Evolutionary conservation across 2,329 filamentous ascomycete genomes (phyloP).

Genomic region (Colletotrichum chrysophilum): DNA sequence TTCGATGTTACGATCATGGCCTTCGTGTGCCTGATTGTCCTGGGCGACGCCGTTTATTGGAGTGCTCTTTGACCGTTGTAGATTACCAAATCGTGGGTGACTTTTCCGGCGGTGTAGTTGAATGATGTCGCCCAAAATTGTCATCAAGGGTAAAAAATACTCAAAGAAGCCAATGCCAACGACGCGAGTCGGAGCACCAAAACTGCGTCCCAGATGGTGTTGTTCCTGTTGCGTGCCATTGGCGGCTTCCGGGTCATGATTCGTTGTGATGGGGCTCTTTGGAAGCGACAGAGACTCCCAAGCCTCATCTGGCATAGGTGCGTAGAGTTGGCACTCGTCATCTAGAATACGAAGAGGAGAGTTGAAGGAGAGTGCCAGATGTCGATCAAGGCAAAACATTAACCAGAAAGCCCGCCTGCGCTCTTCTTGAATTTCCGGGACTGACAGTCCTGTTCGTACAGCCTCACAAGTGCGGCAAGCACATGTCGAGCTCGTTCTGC

Average conservation of each 20-base stretch:
- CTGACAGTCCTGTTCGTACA: neutral
- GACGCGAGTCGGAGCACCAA: neutral
- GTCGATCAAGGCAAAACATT: slow-evolving; percentile 50
- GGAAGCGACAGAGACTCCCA: slow-evolving; percentile 20
- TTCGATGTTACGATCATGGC: neutral
- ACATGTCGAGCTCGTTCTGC: neutral
- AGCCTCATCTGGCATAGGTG: neutral
- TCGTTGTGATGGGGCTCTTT: neutral
- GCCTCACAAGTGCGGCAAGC: neutral
- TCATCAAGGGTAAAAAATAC: neutral
- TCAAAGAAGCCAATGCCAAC: neutral
- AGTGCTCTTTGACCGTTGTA: neutral
- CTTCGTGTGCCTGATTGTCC: neutral
- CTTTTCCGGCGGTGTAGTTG: neutral
- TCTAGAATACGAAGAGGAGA: slow-evolving; percentile 48
- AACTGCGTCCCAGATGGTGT: neutral
- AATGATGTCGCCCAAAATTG: neutral
- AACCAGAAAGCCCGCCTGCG: slow-evolving; percentile 53
- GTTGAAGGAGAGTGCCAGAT: slow-evolving; percentile 53
- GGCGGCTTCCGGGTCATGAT: neutral
- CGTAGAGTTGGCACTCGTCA: slow-evolving; percentile 47
- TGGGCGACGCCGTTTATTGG: neutral
- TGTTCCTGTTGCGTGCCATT: neutral
- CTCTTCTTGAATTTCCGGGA: slow-evolving; percentile 39
- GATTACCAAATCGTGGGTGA: neutral